Evolutionary conservation across 2,329 filamentous ascomycete species (phyloP), one percentile per base, ranked within the genome.

Genomic region (Neurospora crassa): DNA sequence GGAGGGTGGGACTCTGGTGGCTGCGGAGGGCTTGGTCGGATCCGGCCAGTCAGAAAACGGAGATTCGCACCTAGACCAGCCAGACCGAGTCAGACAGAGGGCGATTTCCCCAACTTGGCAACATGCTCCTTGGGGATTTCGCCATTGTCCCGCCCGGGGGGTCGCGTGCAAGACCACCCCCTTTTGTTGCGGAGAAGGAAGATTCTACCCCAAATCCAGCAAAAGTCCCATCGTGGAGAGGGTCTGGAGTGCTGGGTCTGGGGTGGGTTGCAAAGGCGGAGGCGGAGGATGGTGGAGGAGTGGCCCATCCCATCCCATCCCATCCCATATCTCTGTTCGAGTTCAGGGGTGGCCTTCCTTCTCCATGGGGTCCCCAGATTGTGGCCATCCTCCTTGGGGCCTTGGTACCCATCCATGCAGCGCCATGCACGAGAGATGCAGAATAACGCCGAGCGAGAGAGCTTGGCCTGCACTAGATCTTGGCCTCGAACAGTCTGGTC

Each of bases 111-210:
- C 75, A 73, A 72, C 75, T 75, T 76, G 75, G 75, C 73, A 73
- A 71, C 69, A 72, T 24, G 68, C 59, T 71, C 72, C 72, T 72
- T 72, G 74, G 74, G 74, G 75, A 77, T 77, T 77, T 77, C 73
- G 75, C 75, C 75, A 74, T 72, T 75, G 73, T 77, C 71, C 69
- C 73, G 74, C 75, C 75, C 75, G 71, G 45, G 69, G 45, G 75
- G 70, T 75, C 73, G 73, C 74, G 71, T 73, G 74, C 74, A 73
- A 24, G 14, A 59, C 47, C 29, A 0, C 53, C 37, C 53, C 29
- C 53, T 37, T 59, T 72, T 73, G 71, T 70, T 74, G 74, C 71
- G 72, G 73, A 69, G 73, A 68, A 63, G 53, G 67, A 71, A 59
- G 41, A 63, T 63, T 63, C 53, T 63, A 37, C 53, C 53, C 53